These are phyloP conservation scores for Lepidium aucheri DNA, from an alignment of 345 rosid species.

Conservation along the genomic window DNA sequence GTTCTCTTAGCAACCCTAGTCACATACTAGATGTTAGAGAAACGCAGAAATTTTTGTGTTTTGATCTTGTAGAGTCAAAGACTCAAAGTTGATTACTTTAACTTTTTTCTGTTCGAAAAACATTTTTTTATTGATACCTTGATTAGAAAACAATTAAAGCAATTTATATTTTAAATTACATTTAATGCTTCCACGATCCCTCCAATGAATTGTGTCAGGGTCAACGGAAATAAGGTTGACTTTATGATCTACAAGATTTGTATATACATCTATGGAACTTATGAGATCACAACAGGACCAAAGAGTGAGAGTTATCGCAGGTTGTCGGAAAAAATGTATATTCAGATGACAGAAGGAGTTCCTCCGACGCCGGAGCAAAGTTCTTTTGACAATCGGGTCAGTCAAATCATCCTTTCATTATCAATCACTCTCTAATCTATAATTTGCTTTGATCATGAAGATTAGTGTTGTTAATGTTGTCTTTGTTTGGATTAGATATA, in stretches of 20 bases:
- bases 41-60: background rate
- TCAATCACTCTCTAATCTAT: background rate
- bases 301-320: background rate
- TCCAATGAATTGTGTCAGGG: background rate
- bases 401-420: background rate
- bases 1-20: background rate
- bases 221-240: conserved; percentile 14
- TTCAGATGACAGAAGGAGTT: conserved; percentile 21
- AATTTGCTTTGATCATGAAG: background rate
- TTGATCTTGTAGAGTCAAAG: conserved; percentile 1
- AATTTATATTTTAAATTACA: background rate
- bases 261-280: background rate
- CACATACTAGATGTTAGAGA: background rate
- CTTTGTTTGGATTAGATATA: background rate
- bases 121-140: background rate
- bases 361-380: conserved; percentile 26
- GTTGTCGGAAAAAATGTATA: conserved; percentile 16
- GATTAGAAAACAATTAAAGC: conserved; percentile 9
- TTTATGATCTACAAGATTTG: background rate
- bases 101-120: too few species aligned
- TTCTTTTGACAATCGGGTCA: conserved; percentile 19
- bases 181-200: conserved; percentile 18
- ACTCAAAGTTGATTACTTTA: background rate
- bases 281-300: background rate
- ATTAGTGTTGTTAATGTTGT: background rate